Conservation (phyloP, 176 grass and related monocot genomes). For the Melocanna baccifera region DNA sequence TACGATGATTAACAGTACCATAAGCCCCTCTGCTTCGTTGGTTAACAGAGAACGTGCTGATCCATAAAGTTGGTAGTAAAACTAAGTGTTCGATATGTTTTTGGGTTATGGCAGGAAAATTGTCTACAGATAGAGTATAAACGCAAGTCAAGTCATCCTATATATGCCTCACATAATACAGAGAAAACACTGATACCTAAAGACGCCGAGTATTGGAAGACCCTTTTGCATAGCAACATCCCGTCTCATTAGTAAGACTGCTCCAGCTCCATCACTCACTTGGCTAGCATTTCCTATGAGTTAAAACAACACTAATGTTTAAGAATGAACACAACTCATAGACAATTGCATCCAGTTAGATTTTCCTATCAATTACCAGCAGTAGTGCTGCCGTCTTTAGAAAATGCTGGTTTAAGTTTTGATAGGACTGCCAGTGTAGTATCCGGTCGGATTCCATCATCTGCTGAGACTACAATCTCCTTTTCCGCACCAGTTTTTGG, state of each 20-base stretch:
- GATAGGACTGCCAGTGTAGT: constrained; percentile 64
- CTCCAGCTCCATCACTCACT: constrained; percentile 89
- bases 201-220: constrained; percentile 71
- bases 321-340: background rate
- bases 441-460: constrained; percentile 75
- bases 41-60: background rate
- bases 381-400: constrained; percentile 85
- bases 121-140: background rate
- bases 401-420: constrained; percentile 91
- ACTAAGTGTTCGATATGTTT: background rate
- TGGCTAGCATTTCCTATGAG: constrained; percentile 81
- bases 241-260: constrained; percentile 85
- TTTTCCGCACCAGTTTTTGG: constrained; percentile 83
- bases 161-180: background rate
- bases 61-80: background rate
- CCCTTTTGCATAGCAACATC: constrained; percentile 80
- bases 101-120: background rate
- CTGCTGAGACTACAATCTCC: constrained; percentile 55
- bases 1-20: background rate
- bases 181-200: constrained; percentile 38
- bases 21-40: background rate
- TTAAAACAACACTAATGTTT: constrained; percentile 20
- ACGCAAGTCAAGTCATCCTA: background rate
- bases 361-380: constrained; percentile 62
- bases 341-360: background rate